phyloP scores from a whole-genome alignment of 768 basidiomycete genomes.

The Phlebiopsis flavidoalba region DNA sequence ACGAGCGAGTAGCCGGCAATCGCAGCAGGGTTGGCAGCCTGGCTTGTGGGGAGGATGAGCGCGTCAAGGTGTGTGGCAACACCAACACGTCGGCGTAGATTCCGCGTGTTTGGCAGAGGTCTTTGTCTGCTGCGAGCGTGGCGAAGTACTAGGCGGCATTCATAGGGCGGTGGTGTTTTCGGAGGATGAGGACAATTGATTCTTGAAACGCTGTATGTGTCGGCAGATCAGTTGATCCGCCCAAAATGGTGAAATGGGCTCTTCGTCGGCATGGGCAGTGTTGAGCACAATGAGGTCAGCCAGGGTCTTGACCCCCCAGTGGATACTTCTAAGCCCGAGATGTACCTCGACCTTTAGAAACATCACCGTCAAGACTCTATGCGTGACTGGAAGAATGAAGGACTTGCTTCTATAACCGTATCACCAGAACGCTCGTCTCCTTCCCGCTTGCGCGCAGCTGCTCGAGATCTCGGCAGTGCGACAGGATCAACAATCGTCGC shows the following conservation, averaged over 20 bases:
- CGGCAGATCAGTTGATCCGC: too few relatives aligned
- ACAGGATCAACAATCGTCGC: constrained; percentile 57
- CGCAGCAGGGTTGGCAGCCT: constrained; percentile 30
- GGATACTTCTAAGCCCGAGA: constrained; percentile 42
- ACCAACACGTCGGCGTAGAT: constrained; percentile 31
- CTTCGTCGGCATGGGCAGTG: constrained; percentile 43
- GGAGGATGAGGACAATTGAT: constrained; percentile 6
- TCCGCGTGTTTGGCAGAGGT: constrained; percentile 27
- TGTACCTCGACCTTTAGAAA: constrained; percentile 45
- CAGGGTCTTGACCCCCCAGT: constrained; percentile 48
- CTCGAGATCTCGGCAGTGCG: constrained; percentile 48
- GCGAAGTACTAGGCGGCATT: constrained; percentile 24
- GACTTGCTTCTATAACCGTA: constrained; percentile 51
- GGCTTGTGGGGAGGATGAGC: constrained; percentile 27
- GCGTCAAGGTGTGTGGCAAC: constrained; percentile 28
- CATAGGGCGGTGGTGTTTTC: constrained; percentile 20
- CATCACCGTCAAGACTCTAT: neutral
- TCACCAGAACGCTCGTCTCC: constrained; percentile 50
- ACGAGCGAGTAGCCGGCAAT: constrained; percentile 62
- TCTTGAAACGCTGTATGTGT: too few relatives aligned
- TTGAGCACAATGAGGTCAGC: constrained; percentile 58
- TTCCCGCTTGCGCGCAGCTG: constrained; percentile 41
- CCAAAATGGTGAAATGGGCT: constrained; percentile 33
- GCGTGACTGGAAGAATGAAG: neutral
- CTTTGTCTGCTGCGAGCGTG: constrained; percentile 25